These are phyloP conservation scores for Iris macrosiphon DNA, from an alignment of 106 monocot species.

Conservation along the genomic window DNA sequence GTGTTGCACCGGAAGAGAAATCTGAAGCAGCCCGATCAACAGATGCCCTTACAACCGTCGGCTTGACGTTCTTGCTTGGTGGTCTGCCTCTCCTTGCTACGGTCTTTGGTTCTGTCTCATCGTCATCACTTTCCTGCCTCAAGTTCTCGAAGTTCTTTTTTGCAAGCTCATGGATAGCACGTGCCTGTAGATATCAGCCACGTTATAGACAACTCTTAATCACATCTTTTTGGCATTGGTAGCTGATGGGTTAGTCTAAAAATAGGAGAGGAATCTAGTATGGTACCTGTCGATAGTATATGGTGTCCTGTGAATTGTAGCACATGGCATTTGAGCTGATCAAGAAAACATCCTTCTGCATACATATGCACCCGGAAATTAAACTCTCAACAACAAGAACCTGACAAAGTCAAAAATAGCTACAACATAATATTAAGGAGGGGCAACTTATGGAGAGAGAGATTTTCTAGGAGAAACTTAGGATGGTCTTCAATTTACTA, in stretches of 20 bases:
- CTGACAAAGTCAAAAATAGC: background rate
- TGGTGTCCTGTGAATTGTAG: constrained; percentile 76
- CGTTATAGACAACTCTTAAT: background rate
- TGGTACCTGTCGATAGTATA: constrained; percentile 77
- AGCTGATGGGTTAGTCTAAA: background rate
- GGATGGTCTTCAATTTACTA: background rate
- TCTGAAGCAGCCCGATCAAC: constrained; percentile 32
- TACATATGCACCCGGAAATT: background rate
- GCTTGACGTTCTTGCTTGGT: constrained; percentile 45
- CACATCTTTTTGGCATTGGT: background rate
- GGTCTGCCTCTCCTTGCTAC: constrained; percentile 63
- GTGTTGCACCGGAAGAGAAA: constrained; percentile 24
- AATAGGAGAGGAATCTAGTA: background rate
- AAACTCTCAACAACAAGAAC: background rate
- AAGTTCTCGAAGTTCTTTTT: constrained; percentile 89
- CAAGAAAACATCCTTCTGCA: constrained; percentile 73
- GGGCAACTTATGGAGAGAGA: background rate
- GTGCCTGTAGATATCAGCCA: constrained; percentile 37
- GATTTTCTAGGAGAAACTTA: background rate
- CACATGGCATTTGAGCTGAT: constrained; percentile 86
- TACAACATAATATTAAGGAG: background rate
- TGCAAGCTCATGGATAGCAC: constrained; percentile 72
- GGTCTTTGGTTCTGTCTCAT: constrained; percentile 47
- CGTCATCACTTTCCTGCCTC: constrained; percentile 56
- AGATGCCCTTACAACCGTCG: constrained; percentile 28